Evolutionary conservation across 2,329 filamentous ascomycete species (phyloP).

Genomic region (Colletotrichum destructivum): DNA sequence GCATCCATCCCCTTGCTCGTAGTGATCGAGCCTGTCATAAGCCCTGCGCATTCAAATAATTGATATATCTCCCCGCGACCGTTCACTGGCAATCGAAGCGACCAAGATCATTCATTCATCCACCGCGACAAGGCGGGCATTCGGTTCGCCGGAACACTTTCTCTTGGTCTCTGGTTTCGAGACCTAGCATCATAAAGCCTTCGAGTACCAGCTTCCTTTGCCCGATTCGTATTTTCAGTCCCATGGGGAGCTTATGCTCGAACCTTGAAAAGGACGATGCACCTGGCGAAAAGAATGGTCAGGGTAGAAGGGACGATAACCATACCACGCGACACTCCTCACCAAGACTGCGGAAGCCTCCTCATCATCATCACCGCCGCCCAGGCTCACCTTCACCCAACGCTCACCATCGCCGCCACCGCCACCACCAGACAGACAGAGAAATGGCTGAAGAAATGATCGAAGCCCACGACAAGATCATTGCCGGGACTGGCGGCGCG

Average conservation of each 20-base stretch:
- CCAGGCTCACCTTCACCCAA: slow-evolving; percentile 13
- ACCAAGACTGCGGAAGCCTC: slow-evolving; percentile 35
- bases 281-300: slow-evolving; percentile 41
- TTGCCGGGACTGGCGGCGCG: slow-evolving; percentile 6
- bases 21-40: background rate
- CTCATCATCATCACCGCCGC: slow-evolving; percentile 20
- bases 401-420: background rate
- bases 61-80: slow-evolving; percentile 9
- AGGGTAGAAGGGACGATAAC: slow-evolving; percentile 35
- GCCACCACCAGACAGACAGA: slow-evolving; percentile 24
- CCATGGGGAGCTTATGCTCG: slow-evolving; percentile 42
- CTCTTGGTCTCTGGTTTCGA: background rate
- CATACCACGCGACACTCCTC: slow-evolving; percentile 31
- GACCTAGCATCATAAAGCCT: background rate
- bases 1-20: background rate
- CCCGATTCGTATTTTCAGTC: background rate
- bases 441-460: slow-evolving; percentile 34
- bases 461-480: slow-evolving; percentile 41
- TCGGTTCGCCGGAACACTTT: background rate
- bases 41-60: slow-evolving; percentile 12
- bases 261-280: slow-evolving; percentile 43
- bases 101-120: background rate
- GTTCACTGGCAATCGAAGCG: background rate
- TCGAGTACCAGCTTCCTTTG: background rate
- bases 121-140: slow-evolving; percentile 4